A percentile compares a stretch with the other conserved stretches of the same genome.
These are phyloP conservation scores for Lactarius evosmus DNA, from an alignment of 768 basidiomycete genomes.

Conservation along the genomic window DNA sequence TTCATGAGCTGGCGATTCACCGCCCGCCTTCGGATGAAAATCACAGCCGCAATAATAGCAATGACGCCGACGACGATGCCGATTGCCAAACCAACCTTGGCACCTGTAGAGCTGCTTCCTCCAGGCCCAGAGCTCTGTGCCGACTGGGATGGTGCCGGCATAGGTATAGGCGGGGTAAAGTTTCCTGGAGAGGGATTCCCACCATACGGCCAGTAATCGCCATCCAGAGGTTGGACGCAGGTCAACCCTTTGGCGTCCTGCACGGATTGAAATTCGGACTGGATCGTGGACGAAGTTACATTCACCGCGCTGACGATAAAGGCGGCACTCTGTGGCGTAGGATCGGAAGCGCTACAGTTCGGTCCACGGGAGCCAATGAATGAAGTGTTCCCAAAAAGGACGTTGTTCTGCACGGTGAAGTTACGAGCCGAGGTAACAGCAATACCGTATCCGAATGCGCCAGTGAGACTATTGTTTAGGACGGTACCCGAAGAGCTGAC, in stretches of 20 bases:
- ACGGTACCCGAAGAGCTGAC: conserved; percentile 54
- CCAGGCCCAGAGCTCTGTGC: conserved; percentile 3
- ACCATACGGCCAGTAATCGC: conserved; percentile 70
- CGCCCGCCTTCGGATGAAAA: conserved; percentile 50
- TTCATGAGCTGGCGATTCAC: conserved; percentile 26
- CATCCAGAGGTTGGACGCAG: conserved; percentile 63
- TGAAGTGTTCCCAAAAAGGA: conserved; percentile 63
- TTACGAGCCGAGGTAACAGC: conserved; percentile 60
- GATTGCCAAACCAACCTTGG: conserved; percentile 47
- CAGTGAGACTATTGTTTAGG: conserved; percentile 53
- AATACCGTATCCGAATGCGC: conserved; percentile 73
- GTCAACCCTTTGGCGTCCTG: conserved; percentile 55
- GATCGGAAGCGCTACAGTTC: conserved; percentile 53
- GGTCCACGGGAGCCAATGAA: conserved; percentile 69
- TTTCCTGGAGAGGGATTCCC: conserved; percentile 41
- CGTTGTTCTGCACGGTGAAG: conserved; percentile 64
- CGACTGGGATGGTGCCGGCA: conserved; percentile 25
- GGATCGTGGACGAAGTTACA: conserved; percentile 43
- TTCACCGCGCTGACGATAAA: conserved; percentile 55
- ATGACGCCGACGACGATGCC: conserved; percentile 50
- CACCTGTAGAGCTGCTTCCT: conserved; percentile 34
- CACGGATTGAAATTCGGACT: conserved; percentile 51
- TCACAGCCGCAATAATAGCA: conserved; percentile 40
- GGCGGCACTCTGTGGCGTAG: conserved; percentile 51
- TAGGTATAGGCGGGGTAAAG: conserved; percentile 29